Conservation (phyloP, 148 eudicot genomes). For the Bassia scoparia region DNA sequence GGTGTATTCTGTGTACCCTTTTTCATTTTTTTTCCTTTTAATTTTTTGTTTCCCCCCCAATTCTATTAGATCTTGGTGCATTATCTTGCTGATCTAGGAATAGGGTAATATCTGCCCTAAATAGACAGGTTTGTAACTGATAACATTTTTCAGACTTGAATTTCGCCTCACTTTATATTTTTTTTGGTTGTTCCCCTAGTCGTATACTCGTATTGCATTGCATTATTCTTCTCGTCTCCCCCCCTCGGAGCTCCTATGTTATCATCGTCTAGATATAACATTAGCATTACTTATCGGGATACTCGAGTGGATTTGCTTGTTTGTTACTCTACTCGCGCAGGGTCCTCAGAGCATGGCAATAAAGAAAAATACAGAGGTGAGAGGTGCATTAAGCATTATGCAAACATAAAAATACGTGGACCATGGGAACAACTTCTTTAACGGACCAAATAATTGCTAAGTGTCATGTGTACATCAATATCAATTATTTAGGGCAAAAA, state of each 20-base stretch:
- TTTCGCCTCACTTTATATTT: conserved; percentile 30
- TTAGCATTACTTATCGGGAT: too few relatives aligned
- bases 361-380: too few relatives aligned
- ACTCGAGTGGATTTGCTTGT: conserved; percentile 11
- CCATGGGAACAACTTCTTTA: conserved; percentile 11
- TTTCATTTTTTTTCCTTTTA: conserved; percentile 14
- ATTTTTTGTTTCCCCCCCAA: conserved; percentile 25
- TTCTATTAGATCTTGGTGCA: conserved; percentile 37
- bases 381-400: too few relatives aligned
- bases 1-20: conserved; percentile 36
- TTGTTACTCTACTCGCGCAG: conserved; percentile 11
- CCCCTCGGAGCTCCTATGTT: background rate
- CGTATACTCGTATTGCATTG: background rate
- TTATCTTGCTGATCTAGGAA: conserved; percentile 57
- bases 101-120: conserved; percentile 33
- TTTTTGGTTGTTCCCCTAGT: conserved; percentile 17
- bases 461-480: conserved; percentile 25
- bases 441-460: conserved; percentile 22
- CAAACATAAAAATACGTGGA: background rate
- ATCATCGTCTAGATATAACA: too few relatives aligned
- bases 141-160: conserved; percentile 24
- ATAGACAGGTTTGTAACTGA: conserved; percentile 65
- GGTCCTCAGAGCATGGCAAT: too few relatives aligned
- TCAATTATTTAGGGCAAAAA: conserved; percentile 2
- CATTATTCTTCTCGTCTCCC: background rate